Conservation (phyloP, 352 stramenopile genomes). For the Globisporangium cederbergense region DNA sequence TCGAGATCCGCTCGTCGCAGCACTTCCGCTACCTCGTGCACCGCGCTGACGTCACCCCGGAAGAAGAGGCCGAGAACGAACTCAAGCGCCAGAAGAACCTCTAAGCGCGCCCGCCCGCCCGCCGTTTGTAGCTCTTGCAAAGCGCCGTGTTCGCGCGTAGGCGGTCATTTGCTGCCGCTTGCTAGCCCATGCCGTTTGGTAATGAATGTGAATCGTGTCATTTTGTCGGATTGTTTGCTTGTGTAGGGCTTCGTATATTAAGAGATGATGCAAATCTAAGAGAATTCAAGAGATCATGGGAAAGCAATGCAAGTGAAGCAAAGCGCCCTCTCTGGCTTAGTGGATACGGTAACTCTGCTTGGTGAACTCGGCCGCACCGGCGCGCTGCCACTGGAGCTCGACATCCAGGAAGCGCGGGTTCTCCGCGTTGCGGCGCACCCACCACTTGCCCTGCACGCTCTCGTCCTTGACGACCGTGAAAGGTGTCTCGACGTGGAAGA, state of each 20-base stretch:
- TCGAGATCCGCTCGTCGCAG: constrained; percentile 67
- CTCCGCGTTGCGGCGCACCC: constrained; percentile 83
- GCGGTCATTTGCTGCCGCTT: neutral
- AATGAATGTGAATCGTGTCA: neutral
- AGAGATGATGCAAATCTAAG: neutral
- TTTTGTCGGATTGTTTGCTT: neutral
- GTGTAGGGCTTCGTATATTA: neutral
- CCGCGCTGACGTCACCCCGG: constrained; percentile 44
- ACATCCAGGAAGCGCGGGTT: constrained; percentile 95
- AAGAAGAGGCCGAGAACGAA: constrained; percentile 53
- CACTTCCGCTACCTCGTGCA: constrained; percentile 71
- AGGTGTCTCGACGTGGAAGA: constrained; percentile 93
- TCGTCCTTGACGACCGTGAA: constrained; percentile 77
- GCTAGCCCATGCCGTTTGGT: neutral
- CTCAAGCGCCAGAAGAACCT: constrained; percentile 57
- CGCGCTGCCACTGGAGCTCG: constrained; percentile 73
- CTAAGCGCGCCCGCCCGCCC: constrained; percentile 14
- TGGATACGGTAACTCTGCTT: constrained; percentile 78
- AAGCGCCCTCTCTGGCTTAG: constrained; percentile 26
- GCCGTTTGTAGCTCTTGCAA: neutral
- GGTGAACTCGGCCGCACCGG: constrained; percentile 31
- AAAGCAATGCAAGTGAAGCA: neutral
- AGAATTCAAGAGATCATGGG: neutral
- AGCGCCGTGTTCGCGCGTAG: neutral
- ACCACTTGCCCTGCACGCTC: constrained; percentile 83